phyloP scores from a whole-genome alignment of 2,329 filamentous ascomycete species.

The Teratosphaeria zuluensis region DNA sequence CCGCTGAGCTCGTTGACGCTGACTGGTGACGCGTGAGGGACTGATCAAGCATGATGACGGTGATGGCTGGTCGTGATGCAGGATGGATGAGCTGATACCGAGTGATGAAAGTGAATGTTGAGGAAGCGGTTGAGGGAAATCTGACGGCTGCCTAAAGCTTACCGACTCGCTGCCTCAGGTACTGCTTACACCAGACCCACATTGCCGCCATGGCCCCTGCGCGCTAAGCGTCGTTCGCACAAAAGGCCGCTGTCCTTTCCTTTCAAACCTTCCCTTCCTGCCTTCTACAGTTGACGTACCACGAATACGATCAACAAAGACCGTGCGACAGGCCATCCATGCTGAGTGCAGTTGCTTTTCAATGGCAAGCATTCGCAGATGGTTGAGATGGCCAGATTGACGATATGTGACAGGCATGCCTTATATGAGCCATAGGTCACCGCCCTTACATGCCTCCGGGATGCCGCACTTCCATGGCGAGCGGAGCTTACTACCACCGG shows the following conservation, averaged over 20 bases:
- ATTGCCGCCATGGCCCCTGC: neutral
- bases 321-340: neutral
- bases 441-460: neutral
- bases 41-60: neutral
- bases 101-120: no score
- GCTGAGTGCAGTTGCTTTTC: neutral
- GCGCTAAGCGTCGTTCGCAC: neutral
- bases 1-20: neutral
- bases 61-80: neutral
- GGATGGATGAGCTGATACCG: neutral
- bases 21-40: neutral
- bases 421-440: neutral
- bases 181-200: neutral
- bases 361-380: neutral
- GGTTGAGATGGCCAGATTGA: neutral
- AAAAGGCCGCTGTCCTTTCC: neutral
- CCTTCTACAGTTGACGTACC: neutral
- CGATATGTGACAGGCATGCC: neutral
- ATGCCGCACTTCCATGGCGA: neutral
- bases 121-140: neutral
- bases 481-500: neutral
- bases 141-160: neutral
- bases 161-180: neutral
- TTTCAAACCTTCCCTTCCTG: neutral
- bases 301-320: neutral